A percentile compares a stretch with the other conserved stretches of the same genome.
Evolutionary conservation across 768 basidiomycete species (phyloP).

Genomic region (Phallus indusiatus): DNA sequence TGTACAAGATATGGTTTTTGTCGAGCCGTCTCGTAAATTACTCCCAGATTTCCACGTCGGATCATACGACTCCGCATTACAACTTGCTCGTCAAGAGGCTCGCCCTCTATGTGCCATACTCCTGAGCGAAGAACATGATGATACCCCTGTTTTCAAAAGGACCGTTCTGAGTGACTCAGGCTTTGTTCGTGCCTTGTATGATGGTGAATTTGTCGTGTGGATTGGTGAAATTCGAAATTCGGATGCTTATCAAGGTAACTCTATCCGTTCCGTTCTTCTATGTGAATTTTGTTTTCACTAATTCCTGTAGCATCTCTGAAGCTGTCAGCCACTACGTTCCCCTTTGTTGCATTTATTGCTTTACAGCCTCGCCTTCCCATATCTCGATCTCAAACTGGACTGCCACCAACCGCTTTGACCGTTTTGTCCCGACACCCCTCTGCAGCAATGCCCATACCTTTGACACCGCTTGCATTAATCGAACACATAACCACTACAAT

Average conservation of each 20-base stretch:
- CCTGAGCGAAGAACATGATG: slow-evolving; percentile 85
- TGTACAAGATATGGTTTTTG: slow-evolving; percentile 14
- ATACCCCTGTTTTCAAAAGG: slow-evolving; percentile 81
- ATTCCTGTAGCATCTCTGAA: slow-evolving; percentile 46
- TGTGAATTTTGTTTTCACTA: neutral
- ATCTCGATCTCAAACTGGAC: slow-evolving; percentile 26
- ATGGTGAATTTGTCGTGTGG: slow-evolving; percentile 80
- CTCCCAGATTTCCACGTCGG: slow-evolving; percentile 78
- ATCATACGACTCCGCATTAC: slow-evolving; percentile 72
- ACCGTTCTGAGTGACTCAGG: slow-evolving; percentile 57
- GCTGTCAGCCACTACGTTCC: slow-evolving; percentile 83
- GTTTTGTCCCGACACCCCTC: slow-evolving; percentile 85
- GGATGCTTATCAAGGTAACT: slow-evolving; percentile 68
- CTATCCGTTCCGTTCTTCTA: neutral
- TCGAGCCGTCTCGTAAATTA: slow-evolving; percentile 15
- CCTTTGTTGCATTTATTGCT: slow-evolving; percentile 86
- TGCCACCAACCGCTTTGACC: slow-evolving; percentile 42
- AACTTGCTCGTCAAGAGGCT: slow-evolving; percentile 57
- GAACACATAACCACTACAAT: slow-evolving; percentile 62
- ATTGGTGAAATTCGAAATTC: slow-evolving; percentile 81
- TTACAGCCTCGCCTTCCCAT: slow-evolving; percentile 57
- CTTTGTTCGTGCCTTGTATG: slow-evolving; percentile 58
- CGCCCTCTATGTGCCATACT: slow-evolving; percentile 74
- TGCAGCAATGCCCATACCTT: slow-evolving; percentile 40
- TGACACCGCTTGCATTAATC: slow-evolving; percentile 53